Evolutionary conservation across 1,284 basidiomycete species (phyloP).

Genomic region (Malassezia psittaci): DNA sequence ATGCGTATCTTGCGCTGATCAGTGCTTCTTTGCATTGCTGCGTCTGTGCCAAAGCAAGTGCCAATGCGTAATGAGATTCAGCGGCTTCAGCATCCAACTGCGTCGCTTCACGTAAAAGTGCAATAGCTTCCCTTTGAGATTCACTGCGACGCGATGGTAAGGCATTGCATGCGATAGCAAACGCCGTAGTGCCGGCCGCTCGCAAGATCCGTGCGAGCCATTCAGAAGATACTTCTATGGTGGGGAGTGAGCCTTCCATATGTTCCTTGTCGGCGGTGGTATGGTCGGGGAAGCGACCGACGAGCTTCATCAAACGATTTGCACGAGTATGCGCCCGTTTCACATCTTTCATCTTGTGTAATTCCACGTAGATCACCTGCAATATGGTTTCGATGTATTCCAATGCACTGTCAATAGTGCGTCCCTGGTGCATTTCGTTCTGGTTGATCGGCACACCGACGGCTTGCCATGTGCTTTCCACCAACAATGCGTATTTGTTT

Average conservation of each 20-base stretch:
- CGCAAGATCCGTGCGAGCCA: slow-evolving; percentile 16
- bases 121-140: slow-evolving; percentile 57
- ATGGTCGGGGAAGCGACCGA: background rate
- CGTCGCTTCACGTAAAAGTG: slow-evolving; percentile 56
- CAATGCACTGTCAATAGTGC: slow-evolving; percentile 5
- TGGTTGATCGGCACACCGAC: slow-evolving; percentile 19
- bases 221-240: background rate
- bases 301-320: slow-evolving; percentile 23
- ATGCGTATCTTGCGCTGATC: slow-evolving; percentile 58
- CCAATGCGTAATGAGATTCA: slow-evolving; percentile 55
- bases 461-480: slow-evolving; percentile 39
- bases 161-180: slow-evolving; percentile 57
- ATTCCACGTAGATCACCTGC: slow-evolving; percentile 27
- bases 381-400: slow-evolving; percentile 32
- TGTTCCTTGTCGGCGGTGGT: background rate
- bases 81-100: slow-evolving; percentile 56
- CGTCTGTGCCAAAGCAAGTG: slow-evolving; percentile 54
- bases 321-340: slow-evolving; percentile 26
- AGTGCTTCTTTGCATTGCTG: slow-evolving; percentile 63
- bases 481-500: slow-evolving; percentile 35
- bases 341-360: slow-evolving; percentile 24
- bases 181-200: background rate
- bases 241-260: background rate
- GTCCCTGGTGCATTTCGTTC: slow-evolving; percentile 2
- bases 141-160: slow-evolving; percentile 54